Percentiles rank a stretch among this genome's conserved stretches.
Conservation (phyloP, 139 green algal species). For the Closterium sp. region DNA sequence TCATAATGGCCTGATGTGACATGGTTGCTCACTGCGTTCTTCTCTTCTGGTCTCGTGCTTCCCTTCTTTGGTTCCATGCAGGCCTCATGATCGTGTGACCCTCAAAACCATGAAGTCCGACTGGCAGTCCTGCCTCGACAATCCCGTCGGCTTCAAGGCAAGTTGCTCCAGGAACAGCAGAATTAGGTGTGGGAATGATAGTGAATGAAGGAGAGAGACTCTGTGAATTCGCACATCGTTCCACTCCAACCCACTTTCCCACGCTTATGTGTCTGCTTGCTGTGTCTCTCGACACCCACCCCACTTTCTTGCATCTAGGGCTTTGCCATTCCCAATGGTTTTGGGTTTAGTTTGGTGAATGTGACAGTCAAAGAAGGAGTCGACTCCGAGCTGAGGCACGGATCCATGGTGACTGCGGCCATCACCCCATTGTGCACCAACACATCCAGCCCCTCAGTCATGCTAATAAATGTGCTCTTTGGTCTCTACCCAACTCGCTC, state of each 20-base stretch:
- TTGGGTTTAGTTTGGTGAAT: conserved; percentile 9
- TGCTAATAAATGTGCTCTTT: conserved; percentile 22
- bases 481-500: no score
- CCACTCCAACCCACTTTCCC: no score
- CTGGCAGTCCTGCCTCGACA: conserved; percentile 46
- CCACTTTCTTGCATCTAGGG: conserved; percentile 13
- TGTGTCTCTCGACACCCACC: no score
- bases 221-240: no score
- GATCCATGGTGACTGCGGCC: conserved; percentile 39
- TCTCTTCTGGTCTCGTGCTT: no score
- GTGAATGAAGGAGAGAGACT: no score
- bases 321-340: conserved; percentile 37
- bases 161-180: no score
- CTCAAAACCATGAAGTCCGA: conserved; percentile 40
- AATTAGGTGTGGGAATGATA: no score
- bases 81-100: conserved; percentile 29
- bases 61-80: background rate
- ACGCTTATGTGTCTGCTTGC: no score
- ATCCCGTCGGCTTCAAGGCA: conserved; percentile 48
- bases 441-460: conserved; percentile 51
- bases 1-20: no score
- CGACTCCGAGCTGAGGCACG: conserved; percentile 22
- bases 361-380: conserved; percentile 17
- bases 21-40: background rate
- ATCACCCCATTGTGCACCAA: conserved; percentile 54